Base-by-base conservation (phyloP, 495 filamentous ascomycete species). In the Cercophora samala region DNA sequence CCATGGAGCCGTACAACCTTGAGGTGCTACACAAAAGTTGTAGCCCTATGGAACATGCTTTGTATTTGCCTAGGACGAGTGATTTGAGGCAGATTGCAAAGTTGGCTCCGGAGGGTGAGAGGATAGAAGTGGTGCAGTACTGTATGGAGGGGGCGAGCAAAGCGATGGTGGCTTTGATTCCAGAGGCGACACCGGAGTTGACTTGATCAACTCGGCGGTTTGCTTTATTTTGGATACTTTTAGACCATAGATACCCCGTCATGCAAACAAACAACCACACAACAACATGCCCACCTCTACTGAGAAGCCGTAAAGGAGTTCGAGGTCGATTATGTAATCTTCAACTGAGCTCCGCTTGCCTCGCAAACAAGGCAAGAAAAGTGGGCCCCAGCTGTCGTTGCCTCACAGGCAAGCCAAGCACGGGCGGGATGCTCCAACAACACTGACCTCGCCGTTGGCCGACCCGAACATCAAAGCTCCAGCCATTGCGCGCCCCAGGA, bases 81-180 rank as follows among this genome's bases (percentile, higher is more conserved):
- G 88, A 99, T 78, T 68, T 98, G 21, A 84, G 88, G 24, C 96
- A 99, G 74, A 79, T 99, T 51, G 92, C 92, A 3, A 80, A 80
- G 68, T 76, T 88, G 62, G 85, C 83, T 1, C 75, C 77, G 0
- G 69, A 72, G 18, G 75, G 75, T 11, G 65, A 66, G 19, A 82
- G 86, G 60, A 77, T 91, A 8, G 85, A 90, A 21, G 89, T 93
- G 25, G 85, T 91, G 59, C 95, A 99, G 78, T 99, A 99, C 74
- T 97, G 93, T 75, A 89, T 95, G 78, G 83, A 91, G 64, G 91
- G 92, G 9, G 90, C 91, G 3, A 97, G 95, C 76, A 99, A 97
- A 79, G 91, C 83, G 29, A 73, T 87, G 75, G 83, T 85, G 22
- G 82, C 79, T 22, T 86, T 83, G 63, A 73, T 87, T 15, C 83